Conservation (phyloP, 2,329 filamentous ascomycete genomes). For the Pyricularia grisea region DNA sequence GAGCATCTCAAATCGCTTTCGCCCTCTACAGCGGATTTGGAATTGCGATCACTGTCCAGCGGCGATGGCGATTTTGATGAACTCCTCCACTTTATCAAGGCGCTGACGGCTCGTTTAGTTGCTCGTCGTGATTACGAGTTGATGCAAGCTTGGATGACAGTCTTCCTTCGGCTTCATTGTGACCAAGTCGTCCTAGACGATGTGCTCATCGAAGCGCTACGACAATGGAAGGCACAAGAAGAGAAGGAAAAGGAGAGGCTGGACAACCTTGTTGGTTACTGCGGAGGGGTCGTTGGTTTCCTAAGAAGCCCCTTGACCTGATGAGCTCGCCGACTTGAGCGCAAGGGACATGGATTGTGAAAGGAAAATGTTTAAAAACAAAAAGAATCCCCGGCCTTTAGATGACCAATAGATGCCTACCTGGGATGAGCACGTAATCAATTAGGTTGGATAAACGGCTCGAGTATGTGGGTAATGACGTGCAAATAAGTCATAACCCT, state of each 20-base stretch:
- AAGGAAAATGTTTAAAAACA: background rate
- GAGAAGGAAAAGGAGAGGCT: slow-evolving; percentile 62
- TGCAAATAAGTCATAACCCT: background rate
- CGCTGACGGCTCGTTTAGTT: slow-evolving; percentile 61
- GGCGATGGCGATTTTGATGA: slow-evolving; percentile 44
- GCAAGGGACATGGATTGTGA: background rate
- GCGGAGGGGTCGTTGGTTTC: slow-evolving; percentile 76
- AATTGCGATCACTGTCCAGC: slow-evolving; percentile 68
- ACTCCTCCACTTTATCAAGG: slow-evolving; percentile 69
- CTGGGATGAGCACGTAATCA: background rate
- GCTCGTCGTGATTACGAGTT: slow-evolving; percentile 81
- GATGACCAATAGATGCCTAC: background rate
- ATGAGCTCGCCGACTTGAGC: background rate
- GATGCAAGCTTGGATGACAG: slow-evolving; percentile 94
- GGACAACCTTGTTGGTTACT: slow-evolving; percentile 74
- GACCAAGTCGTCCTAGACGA: slow-evolving; percentile 36
- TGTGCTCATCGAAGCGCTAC: slow-evolving; percentile 47
- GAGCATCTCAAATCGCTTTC: slow-evolving; percentile 70
- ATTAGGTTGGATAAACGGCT: background rate
- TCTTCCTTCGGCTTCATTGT: slow-evolving; percentile 75
- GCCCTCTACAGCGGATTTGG: slow-evolving; percentile 80
- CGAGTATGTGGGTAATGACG: background rate
- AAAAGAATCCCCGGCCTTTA: background rate
- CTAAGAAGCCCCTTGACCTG: slow-evolving; percentile 48
- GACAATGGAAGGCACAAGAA: slow-evolving; percentile 64